Evolutionary conservation across 768 basidiomycete genomes (phyloP).

Genomic region (Pleurotus platypus): DNA sequence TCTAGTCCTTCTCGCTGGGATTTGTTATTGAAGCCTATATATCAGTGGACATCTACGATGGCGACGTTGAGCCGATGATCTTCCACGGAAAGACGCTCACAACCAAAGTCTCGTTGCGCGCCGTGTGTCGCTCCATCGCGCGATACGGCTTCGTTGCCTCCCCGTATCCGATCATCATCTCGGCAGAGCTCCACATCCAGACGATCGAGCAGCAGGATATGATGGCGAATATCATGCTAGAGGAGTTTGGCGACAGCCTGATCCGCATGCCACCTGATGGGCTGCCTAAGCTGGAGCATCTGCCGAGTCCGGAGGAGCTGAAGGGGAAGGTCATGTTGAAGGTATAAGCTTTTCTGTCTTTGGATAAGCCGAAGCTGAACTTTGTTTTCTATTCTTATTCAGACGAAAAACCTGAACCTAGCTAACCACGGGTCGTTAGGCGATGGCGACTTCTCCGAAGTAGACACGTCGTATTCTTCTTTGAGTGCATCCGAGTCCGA

Average conservation of each 20-base stretch:
- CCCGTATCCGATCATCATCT: constrained; percentile 94
- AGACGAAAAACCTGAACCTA: constrained; percentile 79
- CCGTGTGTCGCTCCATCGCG: constrained; percentile 80
- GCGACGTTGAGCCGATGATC: constrained; percentile 81
- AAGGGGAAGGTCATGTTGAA: constrained; percentile 83
- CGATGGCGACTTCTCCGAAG: constrained; percentile 17
- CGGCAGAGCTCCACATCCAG: constrained; percentile 90
- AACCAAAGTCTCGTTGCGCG: constrained; percentile 76
- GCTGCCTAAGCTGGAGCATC: constrained; percentile 38
- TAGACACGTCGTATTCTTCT: constrained; percentile 22
- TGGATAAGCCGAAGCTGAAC: too few species aligned
- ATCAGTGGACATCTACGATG: constrained; percentile 90
- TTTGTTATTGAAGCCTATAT: too few species aligned
- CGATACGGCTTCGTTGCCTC: constrained; percentile 94
- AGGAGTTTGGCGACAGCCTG: constrained; percentile 42
- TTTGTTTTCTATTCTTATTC: background rate
- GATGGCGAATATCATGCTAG: constrained; percentile 42
- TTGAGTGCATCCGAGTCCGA: constrained; percentile 38
- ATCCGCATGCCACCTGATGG: constrained; percentile 32
- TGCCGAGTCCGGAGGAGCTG: constrained; percentile 90
- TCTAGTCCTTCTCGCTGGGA: too few species aligned
- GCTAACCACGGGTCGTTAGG: constrained; percentile 13
- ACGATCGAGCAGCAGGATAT: constrained; percentile 51
- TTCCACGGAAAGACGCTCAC: constrained; percentile 94
- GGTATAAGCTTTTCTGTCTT: constrained; percentile 28